A percentile compares a stretch with the other conserved stretches of the same genome.
These are phyloP conservation scores for Fusarium proliferatum DNA, from an alignment of 2,329 filamentous ascomycete genomes.

Conservation along the genomic window DNA sequence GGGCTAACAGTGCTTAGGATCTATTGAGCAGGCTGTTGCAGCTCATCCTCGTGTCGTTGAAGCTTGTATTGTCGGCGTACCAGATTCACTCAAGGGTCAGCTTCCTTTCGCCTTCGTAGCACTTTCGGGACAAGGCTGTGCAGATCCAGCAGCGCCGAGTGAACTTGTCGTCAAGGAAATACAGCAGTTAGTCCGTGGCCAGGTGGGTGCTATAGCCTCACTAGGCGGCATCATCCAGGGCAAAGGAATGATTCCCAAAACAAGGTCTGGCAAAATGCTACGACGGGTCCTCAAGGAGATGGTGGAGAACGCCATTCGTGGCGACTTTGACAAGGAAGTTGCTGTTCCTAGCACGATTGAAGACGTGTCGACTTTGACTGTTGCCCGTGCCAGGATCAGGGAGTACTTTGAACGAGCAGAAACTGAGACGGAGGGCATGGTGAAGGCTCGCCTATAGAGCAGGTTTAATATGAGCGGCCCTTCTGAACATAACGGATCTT, in stretches of 20 bases:
- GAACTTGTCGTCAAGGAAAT: slow-evolving; percentile 67
- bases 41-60: slow-evolving; percentile 83
- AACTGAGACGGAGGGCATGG: slow-evolving; percentile 58
- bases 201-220: slow-evolving; percentile 88
- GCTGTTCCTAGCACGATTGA: slow-evolving; percentile 87
- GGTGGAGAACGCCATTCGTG: slow-evolving; percentile 82
- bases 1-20: slow-evolving; percentile 61
- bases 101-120: slow-evolving; percentile 91
- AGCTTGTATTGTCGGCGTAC: slow-evolving; percentile 86
- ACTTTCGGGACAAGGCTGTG: slow-evolving; percentile 59
- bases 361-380: slow-evolving; percentile 78
- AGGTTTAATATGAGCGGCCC: not conserved
- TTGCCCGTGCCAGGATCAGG: slow-evolving; percentile 75
- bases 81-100: slow-evolving; percentile 88
- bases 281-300: slow-evolving; percentile 84
- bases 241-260: slow-evolving; percentile 89
- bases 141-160: slow-evolving; percentile 61
- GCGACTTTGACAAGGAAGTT: slow-evolving; percentile 77
- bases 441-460: slow-evolving; percentile 66
- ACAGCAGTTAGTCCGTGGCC: slow-evolving; percentile 76
- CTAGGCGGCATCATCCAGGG: slow-evolving; percentile 89
- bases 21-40: slow-evolving; percentile 91
- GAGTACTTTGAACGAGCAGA: slow-evolving; percentile 76
- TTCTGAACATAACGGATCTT: not conserved
- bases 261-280: slow-evolving; percentile 90